phyloP scores from a whole-genome alignment of 1,284 basidiomycete species.

The Athelia sp. region DNA sequence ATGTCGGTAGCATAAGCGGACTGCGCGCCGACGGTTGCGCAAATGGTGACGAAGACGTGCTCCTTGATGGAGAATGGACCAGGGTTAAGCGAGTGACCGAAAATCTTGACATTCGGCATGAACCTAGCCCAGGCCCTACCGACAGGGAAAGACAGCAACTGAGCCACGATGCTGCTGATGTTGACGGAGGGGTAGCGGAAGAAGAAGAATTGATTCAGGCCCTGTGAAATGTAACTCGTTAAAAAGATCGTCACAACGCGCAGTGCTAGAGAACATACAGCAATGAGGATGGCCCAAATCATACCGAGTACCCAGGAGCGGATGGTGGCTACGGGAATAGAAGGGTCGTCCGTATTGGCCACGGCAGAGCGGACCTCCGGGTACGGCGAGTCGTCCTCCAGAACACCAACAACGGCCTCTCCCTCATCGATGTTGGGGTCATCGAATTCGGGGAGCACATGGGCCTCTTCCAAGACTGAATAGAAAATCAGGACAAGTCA shows the following conservation, averaged over 20 bases:
- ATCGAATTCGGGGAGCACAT: background rate
- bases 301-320: constrained; percentile 63
- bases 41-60: constrained; percentile 48
- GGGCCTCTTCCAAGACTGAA: too few relatives aligned
- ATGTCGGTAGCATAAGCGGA: constrained; percentile 65
- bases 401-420: constrained; percentile 30
- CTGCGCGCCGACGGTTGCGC: constrained; percentile 34
- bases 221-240: constrained; percentile 24
- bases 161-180: constrained; percentile 47
- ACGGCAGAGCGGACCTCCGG: constrained; percentile 77
- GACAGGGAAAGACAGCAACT: constrained; percentile 61
- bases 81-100: constrained; percentile 58
- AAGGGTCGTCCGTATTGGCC: constrained; percentile 65
- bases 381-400: constrained; percentile 61
- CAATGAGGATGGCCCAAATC: constrained; percentile 54
- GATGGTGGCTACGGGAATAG: constrained; percentile 55
- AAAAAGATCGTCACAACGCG: background rate
- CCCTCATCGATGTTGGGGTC: constrained; percentile 31
- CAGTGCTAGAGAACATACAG: constrained; percentile 20
- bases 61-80: constrained; percentile 74
- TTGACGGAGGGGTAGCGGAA: constrained; percentile 45
- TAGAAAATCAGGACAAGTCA: too few relatives aligned
- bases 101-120: constrained; percentile 52
- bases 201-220: constrained; percentile 52
- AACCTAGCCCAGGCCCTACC: constrained; percentile 55